Evolutionary conservation across 164 flowering plant genomes (phyloP), one percentile per base, ranked within the genome.

Genomic region (Vitis cinerea): DNA sequence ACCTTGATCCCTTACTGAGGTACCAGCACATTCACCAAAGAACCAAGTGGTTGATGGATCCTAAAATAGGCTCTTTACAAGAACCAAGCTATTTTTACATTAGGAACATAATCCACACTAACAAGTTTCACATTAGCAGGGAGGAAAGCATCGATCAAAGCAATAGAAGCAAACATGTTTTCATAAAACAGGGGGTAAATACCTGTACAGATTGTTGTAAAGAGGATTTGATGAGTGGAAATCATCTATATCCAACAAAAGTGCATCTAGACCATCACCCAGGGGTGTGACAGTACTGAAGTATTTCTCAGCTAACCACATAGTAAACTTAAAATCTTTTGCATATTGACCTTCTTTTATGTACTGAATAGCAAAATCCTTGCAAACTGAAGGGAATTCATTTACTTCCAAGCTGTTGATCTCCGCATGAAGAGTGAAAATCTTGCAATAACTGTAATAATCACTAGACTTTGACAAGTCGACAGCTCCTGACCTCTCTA

Each of bases 191-290:
- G 23, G 44, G 8, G 1, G 47, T n/a, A 10, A 58, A 66, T 55
- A 66, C 90, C 78, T 37, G 49, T 53, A 65, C 59, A 48, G 63
- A 63, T 60, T 63, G 53, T 29, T 16, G 63, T 59, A 11, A 17
- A 55, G 71, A 71, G 62, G 61, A 68, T 70, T 61, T 61, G 79
- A 50, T n/a, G 77, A 53, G 8, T 82, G 60, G 44, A 85, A 53
- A 61, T 83, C 90, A 80, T 90, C 94, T 30, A 82, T 66, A 59
- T 90, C 94, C 68, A 90, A 70, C 70, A 90, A 61, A 10, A 90
- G 81, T 23, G 77, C 83, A 80, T 86, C 90, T 49, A 66, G 71
- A 51, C 81, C 85, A 80, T 80, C 82, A 16, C 65, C 57, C 14
- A 51, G 16, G 53, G 87, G 82, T 67, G 44, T 65, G 72, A 80